Base-by-base conservation (phyloP, 2,329 filamentous ascomycete genomes). In the Exophiala mesophila region DNA sequence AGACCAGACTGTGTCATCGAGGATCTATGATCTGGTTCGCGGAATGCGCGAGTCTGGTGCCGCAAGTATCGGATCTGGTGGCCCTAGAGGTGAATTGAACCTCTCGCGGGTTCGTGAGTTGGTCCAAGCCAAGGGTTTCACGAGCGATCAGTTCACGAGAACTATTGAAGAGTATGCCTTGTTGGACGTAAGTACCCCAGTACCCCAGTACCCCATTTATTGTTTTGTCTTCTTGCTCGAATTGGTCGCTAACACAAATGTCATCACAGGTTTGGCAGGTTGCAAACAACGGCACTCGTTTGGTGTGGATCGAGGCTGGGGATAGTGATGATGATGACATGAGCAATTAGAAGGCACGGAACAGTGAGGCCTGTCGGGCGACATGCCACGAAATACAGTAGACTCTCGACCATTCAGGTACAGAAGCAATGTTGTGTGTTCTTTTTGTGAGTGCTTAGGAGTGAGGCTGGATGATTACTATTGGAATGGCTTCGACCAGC, bases 91-190 rank as follows among this genome's bases (percentile, higher is more conserved):
- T 15, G 89, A 96, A 65, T 69, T 98, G 57, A 92, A 83, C 64
- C 77, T 98, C 71, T 78, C 85, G 54, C 85, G 88, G 66, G 87
- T 98, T 47, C 80, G 89, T 63, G 89, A 96, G 66, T 73, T 92
- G 53, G 88, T 98, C 20, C 75, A 97, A 57, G 92, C 89, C 39
- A 96, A 95, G 76, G 92, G 92, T 2, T 98, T 96, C 65, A 98
- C 90, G 0, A 83, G 88, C 53, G 88, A 97, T 65, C 89, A 98
- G 65, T 88, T 95, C 69, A 75, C 85, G 59, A 77, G 78, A 55
- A 83, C 89, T 15, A 74, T 98, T 61, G 83, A 95, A 50, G 90
- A 95, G 70, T 97, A 98, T 66, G 82, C 86, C 2, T 72, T 78
- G 53, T 69, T 94, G 48, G 85, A 95, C 71, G 92, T 97, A 72